These are phyloP conservation scores for Xylaria sp. DNA, from an alignment of 2,329 filamentous ascomycete species.

Conservation along the genomic window DNA sequence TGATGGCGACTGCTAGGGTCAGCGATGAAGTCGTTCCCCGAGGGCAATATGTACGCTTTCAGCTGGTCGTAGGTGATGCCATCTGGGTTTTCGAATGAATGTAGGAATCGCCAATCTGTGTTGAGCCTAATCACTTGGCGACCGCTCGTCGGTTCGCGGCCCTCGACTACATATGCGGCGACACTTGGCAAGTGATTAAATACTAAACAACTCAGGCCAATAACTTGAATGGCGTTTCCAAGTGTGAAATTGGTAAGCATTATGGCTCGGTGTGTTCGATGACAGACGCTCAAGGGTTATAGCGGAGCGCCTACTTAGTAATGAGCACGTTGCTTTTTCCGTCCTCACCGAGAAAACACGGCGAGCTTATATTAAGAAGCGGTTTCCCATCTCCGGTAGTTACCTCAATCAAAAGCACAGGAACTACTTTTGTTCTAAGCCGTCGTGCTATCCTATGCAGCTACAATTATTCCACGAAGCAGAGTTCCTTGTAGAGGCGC, in stretches of 20 bases:
- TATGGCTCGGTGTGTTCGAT: conserved; percentile 1
- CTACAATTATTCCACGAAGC: conserved; percentile 31
- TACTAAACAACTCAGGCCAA: conserved; percentile 11
- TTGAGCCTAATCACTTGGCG: conserved; percentile 52
- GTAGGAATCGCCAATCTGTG: conserved; percentile 51
- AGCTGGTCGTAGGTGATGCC: conserved; percentile 48
- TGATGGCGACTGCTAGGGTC: conserved; percentile 41
- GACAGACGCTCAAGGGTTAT: too few species aligned
- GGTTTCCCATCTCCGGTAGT: neutral
- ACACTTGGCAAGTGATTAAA: conserved; percentile 10
- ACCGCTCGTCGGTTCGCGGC: conserved; percentile 1
- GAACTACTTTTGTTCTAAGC: neutral
- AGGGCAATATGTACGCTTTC: conserved; percentile 50
- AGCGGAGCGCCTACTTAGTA: neutral
- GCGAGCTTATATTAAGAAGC: conserved; percentile 13
- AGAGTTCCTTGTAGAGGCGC: neutral
- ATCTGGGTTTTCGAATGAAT: conserved; percentile 51
- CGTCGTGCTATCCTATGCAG: conserved; percentile 8
- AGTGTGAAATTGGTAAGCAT: conserved; percentile 14
- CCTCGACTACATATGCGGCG: conserved; percentile 13
- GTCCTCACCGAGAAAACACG: neutral
- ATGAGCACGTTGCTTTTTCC: neutral
- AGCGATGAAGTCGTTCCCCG: conserved; percentile 47
- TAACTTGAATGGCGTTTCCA: conserved; percentile 12
- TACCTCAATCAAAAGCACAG: neutral